Base-by-base conservation (phyloP, 108 stramenopile species). In the Skeletonema marinoi region DNA sequence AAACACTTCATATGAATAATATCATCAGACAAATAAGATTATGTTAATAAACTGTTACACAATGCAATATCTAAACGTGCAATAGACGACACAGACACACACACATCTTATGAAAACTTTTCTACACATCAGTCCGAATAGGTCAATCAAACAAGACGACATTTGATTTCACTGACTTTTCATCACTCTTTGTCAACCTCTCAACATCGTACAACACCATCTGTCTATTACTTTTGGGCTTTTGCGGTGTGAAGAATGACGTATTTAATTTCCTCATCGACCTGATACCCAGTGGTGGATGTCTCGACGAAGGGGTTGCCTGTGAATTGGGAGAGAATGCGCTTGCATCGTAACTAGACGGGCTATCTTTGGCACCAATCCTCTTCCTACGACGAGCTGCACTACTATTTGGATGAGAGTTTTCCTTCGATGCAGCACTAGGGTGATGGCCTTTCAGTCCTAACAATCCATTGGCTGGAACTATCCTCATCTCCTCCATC, bases 391-490 rank as follows among this genome's bases (percentile, higher is more conserved):
- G 36, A 30, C 60, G 60, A 32, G n/a, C 36, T 38, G n/a, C 36
- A 21, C 68, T 41, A 21, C 68, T 41, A 36, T 77, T 77, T n/a
- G 76, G 76, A 32, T 69, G 48, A 35, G 46, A 35, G 30, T 77
- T 77, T 46, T 77, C 74, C 19, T 68, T 48, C 17, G 61, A 39
- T 38, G 31, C 61, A 68, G 76, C 25, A 19, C n/a, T 38, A 0
- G 76, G 76, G 50, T 77, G 76, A 65, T 77, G 76, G 41, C 76
- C 76, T 50, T 77, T 77, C 12, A 68, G 58, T 36, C 76, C 76
- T 50, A 77, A 68, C 1, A 69, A 61, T 32, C 76, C 76, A 39
- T 61, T 69, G 16, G 68, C 62, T 7, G 68, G 54, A 25, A 56
- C 54, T 56, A 56, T 77, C 21, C 60, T 64, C 51, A 61, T 68